A percentile compares a stretch with the other conserved stretches of the same genome.
These are phyloP conservation scores for Yamadazyma phyllophila DNA, from an alignment of 805 yeast species.

Conservation along the genomic window DNA sequence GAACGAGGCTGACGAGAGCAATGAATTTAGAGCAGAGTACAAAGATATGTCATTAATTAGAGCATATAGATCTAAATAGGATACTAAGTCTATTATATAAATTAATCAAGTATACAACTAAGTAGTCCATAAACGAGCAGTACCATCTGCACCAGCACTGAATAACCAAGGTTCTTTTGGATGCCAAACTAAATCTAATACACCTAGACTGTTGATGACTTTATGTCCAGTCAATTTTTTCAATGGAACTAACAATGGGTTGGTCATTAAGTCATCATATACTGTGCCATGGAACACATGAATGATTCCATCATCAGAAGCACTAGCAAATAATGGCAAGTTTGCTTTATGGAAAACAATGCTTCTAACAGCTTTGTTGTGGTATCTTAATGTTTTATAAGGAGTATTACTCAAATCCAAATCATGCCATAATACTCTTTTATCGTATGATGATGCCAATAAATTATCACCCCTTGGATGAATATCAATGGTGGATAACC, in stretches of 20 bases:
- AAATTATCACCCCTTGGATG: conserved; percentile 97
- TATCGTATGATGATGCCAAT: conserved; percentile 88
- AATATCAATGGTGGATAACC: conserved; percentile 87
- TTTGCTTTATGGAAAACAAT: conserved; percentile 82
- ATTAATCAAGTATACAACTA: conserved; percentile 15
- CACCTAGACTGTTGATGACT: conserved; percentile 77
- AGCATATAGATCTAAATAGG: conserved; percentile 5
- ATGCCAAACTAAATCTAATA: conserved; percentile 88
- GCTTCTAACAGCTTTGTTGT: conserved; percentile 88
- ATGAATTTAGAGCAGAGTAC: conserved; percentile 28
- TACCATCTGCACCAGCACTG: conserved; percentile 95
- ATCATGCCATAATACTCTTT: conserved; percentile 97
- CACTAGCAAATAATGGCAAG: conserved; percentile 89
- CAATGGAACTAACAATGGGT: conserved; percentile 92
- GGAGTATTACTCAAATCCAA: conserved; percentile 86
- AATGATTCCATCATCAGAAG: conserved; percentile 89
- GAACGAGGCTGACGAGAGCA: conserved; percentile 22
- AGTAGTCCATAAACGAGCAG: conserved; percentile 97
- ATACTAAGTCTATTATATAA: conserved; percentile 2
- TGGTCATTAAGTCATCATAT: conserved; percentile 91
- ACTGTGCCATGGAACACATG: conserved; percentile 97
- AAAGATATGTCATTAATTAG: neutral
- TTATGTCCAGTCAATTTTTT: conserved; percentile 92
- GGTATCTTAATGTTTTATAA: conserved; percentile 92
- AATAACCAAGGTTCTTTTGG: conserved; percentile 98